These are phyloP conservation scores for Ophiostoma sp. DNA, from an alignment of 2,329 filamentous ascomycete genomes.

Conservation along the genomic window DNA sequence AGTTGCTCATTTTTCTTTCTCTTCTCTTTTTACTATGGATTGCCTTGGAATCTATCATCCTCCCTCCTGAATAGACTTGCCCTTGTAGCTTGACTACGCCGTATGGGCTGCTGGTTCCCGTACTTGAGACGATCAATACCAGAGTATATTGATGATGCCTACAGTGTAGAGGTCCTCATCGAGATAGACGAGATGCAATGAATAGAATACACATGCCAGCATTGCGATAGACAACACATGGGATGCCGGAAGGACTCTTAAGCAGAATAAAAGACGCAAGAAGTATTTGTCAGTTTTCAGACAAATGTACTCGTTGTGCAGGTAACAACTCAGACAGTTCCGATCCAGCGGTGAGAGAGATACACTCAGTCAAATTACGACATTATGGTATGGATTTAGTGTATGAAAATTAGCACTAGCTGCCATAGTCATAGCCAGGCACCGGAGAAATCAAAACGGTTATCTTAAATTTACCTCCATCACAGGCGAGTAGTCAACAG, in stretches of 20 bases:
- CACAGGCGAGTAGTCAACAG: background rate
- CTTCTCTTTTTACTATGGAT: no score
- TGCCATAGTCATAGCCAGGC: background rate
- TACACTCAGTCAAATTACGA: background rate
- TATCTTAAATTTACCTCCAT: background rate
- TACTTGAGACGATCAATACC: constrained; percentile 16
- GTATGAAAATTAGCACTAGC: background rate
- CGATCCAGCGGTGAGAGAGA: constrained; percentile 11
- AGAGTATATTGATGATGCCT: background rate
- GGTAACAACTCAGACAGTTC: background rate
- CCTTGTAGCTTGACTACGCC: constrained; percentile 1
- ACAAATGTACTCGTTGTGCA: constrained; percentile 1
- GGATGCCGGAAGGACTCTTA: background rate
- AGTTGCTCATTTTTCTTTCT: background rate
- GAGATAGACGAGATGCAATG: background rate
- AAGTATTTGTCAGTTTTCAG: constrained; percentile 9
- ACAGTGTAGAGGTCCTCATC: background rate
- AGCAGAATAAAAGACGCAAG: background rate
- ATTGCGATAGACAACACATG: constrained; percentile 8
- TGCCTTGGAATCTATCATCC: background rate
- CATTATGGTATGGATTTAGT: background rate
- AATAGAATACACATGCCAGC: background rate
- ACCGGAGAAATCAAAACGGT: constrained; percentile 3
- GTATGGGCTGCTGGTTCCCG: constrained; percentile 3
- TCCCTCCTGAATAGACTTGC: background rate